Evolutionary conservation across 2,329 filamentous ascomycete genomes (phyloP), one percentile per base, ranked within the genome.

Genomic region (Magnaporthiopsis rhizophila): DNA sequence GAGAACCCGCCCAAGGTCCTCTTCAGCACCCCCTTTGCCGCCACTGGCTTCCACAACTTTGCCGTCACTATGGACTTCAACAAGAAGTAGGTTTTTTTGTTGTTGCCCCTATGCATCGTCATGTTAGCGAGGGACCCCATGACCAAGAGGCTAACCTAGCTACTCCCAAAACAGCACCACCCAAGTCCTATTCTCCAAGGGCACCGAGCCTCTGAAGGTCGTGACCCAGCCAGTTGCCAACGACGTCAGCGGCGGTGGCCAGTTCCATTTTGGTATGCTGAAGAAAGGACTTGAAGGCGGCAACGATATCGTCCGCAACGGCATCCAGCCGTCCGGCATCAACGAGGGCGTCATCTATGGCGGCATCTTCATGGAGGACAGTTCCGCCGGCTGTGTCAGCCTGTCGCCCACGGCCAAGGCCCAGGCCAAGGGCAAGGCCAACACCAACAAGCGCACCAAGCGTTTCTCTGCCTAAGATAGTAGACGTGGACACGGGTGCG

Each of bases 231-330:
- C 79, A 0, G 69, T 82, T 0, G 28, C 73, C 57, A 84, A 84
- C 68, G 78, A 86, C 68, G 76, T 86, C 64, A 77, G 78, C 57
- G 85, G 85, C 6, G 79, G 81, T 64, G 86, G 86, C 28, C 84
- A 87, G 71, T 86, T 81, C 72, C 86, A 88, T 71, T 81, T 88
- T 62, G 86, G 86, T 50, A 71, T 87, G 1, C 75, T 88, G 65
- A 88, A 88, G 80, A 87, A 87, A 77, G 80, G 82, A 7, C 78
- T 81, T 61, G 77, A 81, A 64, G 67, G 72, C 45, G 74, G 73
- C 38, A 71, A 68, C 59, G 79, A 84, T 68, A 76, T 83, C 56
- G 77, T 76, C 59, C 79, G 79, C 70, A 70, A 77, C 56, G 83
- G 81, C 6, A 78, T 75, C 68, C 83, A 85, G 71, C 74, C 77